A percentile compares a stretch with the other conserved stretches of the same genome.
These are phyloP conservation scores for Cladosporium halotolerans DNA, from an alignment of 2,329 filamentous ascomycete genomes.

Conservation along the genomic window DNA sequence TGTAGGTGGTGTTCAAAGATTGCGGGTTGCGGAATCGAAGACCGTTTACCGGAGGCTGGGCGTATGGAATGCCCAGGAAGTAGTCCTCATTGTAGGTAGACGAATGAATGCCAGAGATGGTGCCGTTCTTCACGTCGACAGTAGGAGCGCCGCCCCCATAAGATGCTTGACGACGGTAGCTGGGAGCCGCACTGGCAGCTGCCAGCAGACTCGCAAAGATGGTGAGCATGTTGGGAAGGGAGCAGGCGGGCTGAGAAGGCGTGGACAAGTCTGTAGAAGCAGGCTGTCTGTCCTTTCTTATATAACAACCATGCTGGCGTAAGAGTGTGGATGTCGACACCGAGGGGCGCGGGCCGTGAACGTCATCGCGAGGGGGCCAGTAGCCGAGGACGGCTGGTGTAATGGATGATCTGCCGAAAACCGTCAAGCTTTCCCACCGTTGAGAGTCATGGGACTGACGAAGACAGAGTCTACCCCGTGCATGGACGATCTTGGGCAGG, in stretches of 20 bases:
- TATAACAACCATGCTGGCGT: too few relatives aligned
- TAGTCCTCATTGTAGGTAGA: slow-evolving; percentile 40
- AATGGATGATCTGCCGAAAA: not conserved
- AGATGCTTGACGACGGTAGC: slow-evolving; percentile 3
- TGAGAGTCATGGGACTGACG: slow-evolving; percentile 6
- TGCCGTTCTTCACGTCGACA: slow-evolving; percentile 39
- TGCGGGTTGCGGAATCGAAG: slow-evolving; percentile 30
- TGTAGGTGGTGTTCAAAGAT: slow-evolving; percentile 33
- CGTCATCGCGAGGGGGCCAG: slow-evolving; percentile 6
- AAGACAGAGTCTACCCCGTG: slow-evolving; percentile 8
- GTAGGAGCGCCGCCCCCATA: slow-evolving; percentile 23
- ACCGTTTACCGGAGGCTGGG: slow-evolving; percentile 30
- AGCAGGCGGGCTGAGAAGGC: not conserved
- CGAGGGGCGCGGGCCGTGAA: not conserved
- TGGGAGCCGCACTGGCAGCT: slow-evolving; percentile 9
- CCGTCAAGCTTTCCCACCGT: not conserved
- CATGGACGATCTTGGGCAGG: slow-evolving; percentile 8
- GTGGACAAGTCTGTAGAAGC: too few relatives aligned
- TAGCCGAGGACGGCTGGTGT: not conserved
- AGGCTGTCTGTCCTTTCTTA: too few relatives aligned
- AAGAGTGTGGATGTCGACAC: not conserved
- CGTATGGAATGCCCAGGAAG: slow-evolving; percentile 40
- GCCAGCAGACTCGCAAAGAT: slow-evolving; percentile 10
- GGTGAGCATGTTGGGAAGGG: slow-evolving; percentile 6
- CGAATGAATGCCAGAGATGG: slow-evolving; percentile 34